Evolutionary conservation across 352 stramenopile species (phyloP), one percentile per base, ranked within the genome.

Genomic region (Phytophthora crassamura): DNA sequence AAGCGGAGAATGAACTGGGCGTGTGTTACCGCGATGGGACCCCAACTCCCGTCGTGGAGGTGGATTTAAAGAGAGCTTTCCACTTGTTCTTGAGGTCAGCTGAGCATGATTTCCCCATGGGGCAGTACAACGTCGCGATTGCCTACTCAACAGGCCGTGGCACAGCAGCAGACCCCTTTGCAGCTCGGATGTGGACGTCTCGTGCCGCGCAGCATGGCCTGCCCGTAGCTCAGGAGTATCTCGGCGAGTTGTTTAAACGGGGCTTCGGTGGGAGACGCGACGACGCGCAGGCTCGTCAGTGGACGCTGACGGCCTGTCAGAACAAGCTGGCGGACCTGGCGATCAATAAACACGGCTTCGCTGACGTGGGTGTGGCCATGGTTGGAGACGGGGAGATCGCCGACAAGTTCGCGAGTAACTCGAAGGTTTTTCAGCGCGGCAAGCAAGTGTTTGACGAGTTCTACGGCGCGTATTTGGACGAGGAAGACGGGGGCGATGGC

Each of bases 1-100:
- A 77, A 59, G 68, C 72, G 9, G 72, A 80, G 32, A 74, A 77
- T 33, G 68, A 75, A 45, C 45, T 80, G 28, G 72, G 72, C 7
- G 65, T 74, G 20, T 77, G 64, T 33, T 77, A 77, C 50, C 72
- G 69, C 6, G 60, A 80, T 28, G 73, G 69, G 15, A 74, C 52
- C 16, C 58, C 64, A 16, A 41, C 68, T 43, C 36, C 61, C 39
- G 20, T 54, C 7, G 49, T 78, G 4, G 28, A 64, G 15, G 34
- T 43, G 20, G 51, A 80, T 25, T 28, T 61, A 35, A 43, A 66
- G 16, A 73, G 59, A 33, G 59, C 68, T 1, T 80, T 80, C 34
- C 38, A 52, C 5, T 77, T 67, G 36, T 80, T 80, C 25, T 48
- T 80, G 36, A 59, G 58, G 11, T 77, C 69, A 39, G 72, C 72